These are phyloP conservation scores for Blastobotrys attinorum DNA, from an alignment of 805 yeast species.

Conservation along the genomic window DNA sequence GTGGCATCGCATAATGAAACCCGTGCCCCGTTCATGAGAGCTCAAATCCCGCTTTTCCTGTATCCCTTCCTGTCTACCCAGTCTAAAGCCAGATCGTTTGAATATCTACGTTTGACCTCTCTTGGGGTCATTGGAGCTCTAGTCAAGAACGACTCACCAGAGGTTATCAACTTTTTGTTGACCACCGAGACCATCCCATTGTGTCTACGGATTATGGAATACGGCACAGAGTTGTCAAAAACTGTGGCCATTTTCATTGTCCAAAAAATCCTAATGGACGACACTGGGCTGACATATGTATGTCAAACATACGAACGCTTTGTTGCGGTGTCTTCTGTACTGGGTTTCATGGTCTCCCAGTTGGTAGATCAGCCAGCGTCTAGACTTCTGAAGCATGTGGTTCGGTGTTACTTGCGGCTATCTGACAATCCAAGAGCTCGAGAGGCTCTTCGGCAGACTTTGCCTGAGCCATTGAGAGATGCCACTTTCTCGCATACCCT, in stretches of 20 bases:
- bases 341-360: conserved; percentile 83
- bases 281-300: conserved; percentile 81
- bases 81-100: conserved; percentile 87
- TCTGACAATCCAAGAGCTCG: conserved; percentile 89
- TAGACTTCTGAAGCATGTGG: conserved; percentile 83
- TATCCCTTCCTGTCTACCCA: conserved; percentile 92
- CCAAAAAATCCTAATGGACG: conserved; percentile 87
- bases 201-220: conserved; percentile 90
- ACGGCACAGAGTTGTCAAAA: conserved; percentile 85
- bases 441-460: conserved; percentile 68
- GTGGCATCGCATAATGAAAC: conserved; percentile 95
- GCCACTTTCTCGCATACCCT: conserved; percentile 74
- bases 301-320: conserved; percentile 95
- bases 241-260: conserved; percentile 96
- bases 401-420: conserved; percentile 83
- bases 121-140: conserved; percentile 95
- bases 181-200: conserved; percentile 96
- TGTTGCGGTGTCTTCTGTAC: conserved; percentile 85
- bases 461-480: conserved; percentile 83
- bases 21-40: conserved; percentile 71
- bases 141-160: conserved; percentile 92
- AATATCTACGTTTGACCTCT: conserved; percentile 84
- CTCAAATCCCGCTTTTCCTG: conserved; percentile 84
- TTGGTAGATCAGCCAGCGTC: conserved; percentile 60
- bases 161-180: conserved; percentile 81